Evolutionary conservation across 2,329 filamentous ascomycete species (phyloP), one percentile per base, ranked within the genome.

Genomic region (Diaporthe sp.): DNA sequence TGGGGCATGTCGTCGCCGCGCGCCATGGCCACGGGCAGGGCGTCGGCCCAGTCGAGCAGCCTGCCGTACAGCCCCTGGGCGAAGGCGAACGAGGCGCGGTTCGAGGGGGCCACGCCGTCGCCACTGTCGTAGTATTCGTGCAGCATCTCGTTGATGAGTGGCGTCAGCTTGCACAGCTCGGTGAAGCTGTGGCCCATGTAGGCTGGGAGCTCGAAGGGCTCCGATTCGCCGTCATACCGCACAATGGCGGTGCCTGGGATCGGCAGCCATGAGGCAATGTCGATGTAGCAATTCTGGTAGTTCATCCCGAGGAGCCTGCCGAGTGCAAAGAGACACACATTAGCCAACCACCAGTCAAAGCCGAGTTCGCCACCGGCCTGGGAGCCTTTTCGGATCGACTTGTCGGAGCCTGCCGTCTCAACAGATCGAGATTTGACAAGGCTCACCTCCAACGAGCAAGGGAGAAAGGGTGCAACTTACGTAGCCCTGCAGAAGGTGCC

Each of bases 21-120:
- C 2, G 63, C 74, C 58, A 78, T 74, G 10, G n/a, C 6, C 13
- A 75, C 55, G 15, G 71, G 74, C 22, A 78, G 58, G 2, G 42
- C 44, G 60, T 78, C 78, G n/a, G 76, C 68, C 79, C 79, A 80
- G 5, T 25, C 71, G 6, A 80, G 77, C 58, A 80, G 42, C 63
- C 71, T 77, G n/a, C 58, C 47, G 67, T 79, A 80, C 28, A 77
- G 76, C 8, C 72, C 6, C 55, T 78, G 74, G 17, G 77, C 76
- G 22, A 78, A 75, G 15, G 39, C 55, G 37, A 78, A 53, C 4
- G 79, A 61, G 31, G 74, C 72, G 17, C 77, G 76, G 22, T 25
- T 51, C 34, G 47, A 51, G 0, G 74, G 31, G n/a, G 73, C 25
- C 12, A 75, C 63, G 22, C 74, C 51, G 39, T 75, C 78, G 2